phyloP scores from a whole-genome alignment of 768 basidiomycete genomes.

The Leccinum arenicola region DNA sequence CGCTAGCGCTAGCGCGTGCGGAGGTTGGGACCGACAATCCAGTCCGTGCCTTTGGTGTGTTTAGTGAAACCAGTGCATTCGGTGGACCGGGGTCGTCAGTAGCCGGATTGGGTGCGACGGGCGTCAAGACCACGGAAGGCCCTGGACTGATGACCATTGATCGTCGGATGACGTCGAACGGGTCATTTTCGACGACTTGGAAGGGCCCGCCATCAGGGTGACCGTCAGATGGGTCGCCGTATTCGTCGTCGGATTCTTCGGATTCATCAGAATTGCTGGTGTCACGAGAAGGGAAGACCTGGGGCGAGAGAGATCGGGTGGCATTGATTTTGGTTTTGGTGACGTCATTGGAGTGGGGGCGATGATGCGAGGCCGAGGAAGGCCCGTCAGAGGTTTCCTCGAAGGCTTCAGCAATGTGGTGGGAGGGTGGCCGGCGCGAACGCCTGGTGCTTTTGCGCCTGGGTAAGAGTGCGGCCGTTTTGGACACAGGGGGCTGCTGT shows the following conservation, averaged over 20 bases:
- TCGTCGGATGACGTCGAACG: constrained; percentile 22
- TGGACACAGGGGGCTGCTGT: no score
- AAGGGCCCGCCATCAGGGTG: constrained; percentile 11
- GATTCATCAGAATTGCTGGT: neutral
- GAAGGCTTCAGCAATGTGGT: constrained; percentile 22
- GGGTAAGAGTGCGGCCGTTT: no score
- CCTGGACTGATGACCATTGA: constrained; percentile 1
- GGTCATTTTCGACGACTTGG: constrained; percentile 28
- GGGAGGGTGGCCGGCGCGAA: no score
- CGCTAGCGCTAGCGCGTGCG: neutral
- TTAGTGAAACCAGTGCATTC: neutral
- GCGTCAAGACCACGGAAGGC: neutral
- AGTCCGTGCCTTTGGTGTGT: neutral
- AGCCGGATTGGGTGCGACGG: neutral
- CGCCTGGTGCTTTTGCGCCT: no score
- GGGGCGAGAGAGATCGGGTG: no score
- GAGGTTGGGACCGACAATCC: neutral
- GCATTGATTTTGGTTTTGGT: no score
- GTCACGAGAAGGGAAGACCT: no score
- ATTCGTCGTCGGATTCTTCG: constrained; percentile 20
- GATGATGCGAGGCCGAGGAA: neutral
- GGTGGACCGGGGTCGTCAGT: neutral
- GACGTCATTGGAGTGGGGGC: no score
- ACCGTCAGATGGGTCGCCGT: constrained; percentile 3
- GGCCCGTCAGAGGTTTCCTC: neutral